phyloP scores from a whole-genome alignment of 352 stramenopile species.

The Phytophthora tubulina region DNA sequence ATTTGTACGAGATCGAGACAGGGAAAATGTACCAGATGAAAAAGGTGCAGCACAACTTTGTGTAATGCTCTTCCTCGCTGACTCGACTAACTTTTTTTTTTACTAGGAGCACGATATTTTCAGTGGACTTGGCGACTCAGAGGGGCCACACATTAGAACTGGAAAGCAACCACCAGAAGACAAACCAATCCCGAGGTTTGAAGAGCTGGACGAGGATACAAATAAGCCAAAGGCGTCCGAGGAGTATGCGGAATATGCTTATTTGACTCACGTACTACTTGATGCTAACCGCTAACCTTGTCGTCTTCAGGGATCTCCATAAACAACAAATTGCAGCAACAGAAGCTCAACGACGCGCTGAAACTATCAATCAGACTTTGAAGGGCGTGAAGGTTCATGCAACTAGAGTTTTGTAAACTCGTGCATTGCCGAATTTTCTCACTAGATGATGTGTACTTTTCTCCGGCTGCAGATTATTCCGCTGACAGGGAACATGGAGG shows the following conservation, averaged over 20 bases:
- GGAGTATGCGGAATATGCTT: conserved; percentile 13
- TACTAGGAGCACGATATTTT: conserved; percentile 82
- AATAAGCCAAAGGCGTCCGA: conserved; percentile 30
- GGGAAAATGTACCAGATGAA: conserved; percentile 89
- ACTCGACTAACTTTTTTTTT: not conserved
- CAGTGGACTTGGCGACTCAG: conserved; percentile 81
- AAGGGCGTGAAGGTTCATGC: conserved; percentile 62
- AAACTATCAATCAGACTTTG: conserved; percentile 62
- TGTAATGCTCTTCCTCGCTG: not conserved
- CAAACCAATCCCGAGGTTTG: conserved; percentile 26
- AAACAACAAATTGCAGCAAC: conserved; percentile 42
- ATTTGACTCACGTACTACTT: not conserved
- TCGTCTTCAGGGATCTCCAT: conserved; percentile 30
- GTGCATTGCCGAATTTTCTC: not conserved
- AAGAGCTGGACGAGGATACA: conserved; percentile 41
- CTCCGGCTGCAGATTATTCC: conserved; percentile 62
- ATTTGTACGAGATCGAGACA: conserved; percentile 93
- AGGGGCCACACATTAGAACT: conserved; percentile 14
- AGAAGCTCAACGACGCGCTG: conserved; percentile 47
- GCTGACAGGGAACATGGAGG: conserved; percentile 64
- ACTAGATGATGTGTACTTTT: not conserved
- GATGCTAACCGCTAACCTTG: conserved; percentile 2
- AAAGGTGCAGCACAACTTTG: conserved; percentile 50
- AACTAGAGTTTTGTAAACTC: not conserved
- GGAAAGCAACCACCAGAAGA: conserved; percentile 18